Percentiles rank a stretch among this genome's conserved stretches.
These are phyloP conservation scores for Geosmithia morbida DNA, from an alignment of 2,329 filamentous ascomycete species.

Conservation along the genomic window DNA sequence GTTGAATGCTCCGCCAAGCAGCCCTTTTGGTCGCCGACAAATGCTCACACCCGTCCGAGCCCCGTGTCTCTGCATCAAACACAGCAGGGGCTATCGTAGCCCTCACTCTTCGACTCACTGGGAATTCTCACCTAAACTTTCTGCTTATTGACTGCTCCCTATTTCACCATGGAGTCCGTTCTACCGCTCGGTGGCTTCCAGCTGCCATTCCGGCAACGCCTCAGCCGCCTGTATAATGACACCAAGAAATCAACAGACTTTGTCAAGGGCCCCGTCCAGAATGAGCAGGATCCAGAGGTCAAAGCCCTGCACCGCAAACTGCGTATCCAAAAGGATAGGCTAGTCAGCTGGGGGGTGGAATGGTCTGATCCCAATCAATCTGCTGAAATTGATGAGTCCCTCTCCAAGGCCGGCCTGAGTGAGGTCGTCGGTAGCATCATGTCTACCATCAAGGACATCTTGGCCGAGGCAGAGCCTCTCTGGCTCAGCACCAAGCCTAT, in stretches of 20 bases:
- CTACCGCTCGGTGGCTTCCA: slow-evolving; percentile 36
- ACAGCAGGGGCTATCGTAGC: neutral
- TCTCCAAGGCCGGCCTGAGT: slow-evolving; percentile 60
- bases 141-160: neutral
- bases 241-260: slow-evolving; percentile 68
- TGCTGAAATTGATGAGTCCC: slow-evolving; percentile 55
- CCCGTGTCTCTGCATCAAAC: neutral
- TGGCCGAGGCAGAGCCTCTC: slow-evolving; percentile 61
- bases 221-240: slow-evolving; percentile 66
- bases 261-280: slow-evolving; percentile 49
- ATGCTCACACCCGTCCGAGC: neutral
- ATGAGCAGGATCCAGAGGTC: slow-evolving; percentile 53
- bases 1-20: neutral
- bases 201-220: slow-evolving; percentile 43
- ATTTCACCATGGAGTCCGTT: slow-evolving; percentile 30
- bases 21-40: too few species aligned
- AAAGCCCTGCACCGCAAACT: slow-evolving; percentile 61
- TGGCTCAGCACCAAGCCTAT: slow-evolving; percentile 45
- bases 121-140: neutral
- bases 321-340: slow-evolving; percentile 64
- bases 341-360: slow-evolving; percentile 67
- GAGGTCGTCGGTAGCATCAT: slow-evolving; percentile 69
- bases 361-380: slow-evolving; percentile 62
- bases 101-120: neutral
- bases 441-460: slow-evolving; percentile 65